Percentiles rank a stretch among this genome's conserved stretches.
Evolutionary conservation across 495 filamentous ascomycete species (phyloP).

Genomic region (Penicillium nucicola): DNA sequence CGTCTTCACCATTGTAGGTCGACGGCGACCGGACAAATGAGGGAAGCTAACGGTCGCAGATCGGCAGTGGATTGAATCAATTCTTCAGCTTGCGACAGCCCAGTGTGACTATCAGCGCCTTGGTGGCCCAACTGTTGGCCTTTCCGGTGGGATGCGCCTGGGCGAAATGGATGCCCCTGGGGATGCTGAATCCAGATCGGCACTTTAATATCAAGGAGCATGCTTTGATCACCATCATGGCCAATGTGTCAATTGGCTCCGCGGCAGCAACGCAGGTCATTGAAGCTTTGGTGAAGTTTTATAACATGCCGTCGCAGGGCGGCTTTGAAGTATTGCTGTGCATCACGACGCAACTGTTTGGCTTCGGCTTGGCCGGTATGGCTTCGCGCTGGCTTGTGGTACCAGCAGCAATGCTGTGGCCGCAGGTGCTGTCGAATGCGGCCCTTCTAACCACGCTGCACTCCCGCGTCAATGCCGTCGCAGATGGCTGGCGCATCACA

Average conservation of each 20-base stretch:
- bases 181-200: constrained; percentile 63
- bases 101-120: constrained; percentile 61
- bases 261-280: constrained; percentile 70
- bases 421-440: constrained; percentile 80
- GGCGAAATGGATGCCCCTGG: constrained; percentile 52
- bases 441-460: constrained; percentile 86
- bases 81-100: constrained; percentile 62
- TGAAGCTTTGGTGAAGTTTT: constrained; percentile 63
- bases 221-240: constrained; percentile 72
- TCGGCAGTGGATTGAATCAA: constrained; percentile 69
- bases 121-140: constrained; percentile 68
- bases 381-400: constrained; percentile 58
- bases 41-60: constrained; percentile 8
- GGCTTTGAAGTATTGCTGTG: constrained; percentile 66
- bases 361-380: constrained; percentile 69
- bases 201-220: constrained; percentile 80
- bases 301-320: constrained; percentile 63
- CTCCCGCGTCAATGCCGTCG: constrained; percentile 72
- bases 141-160: constrained; percentile 66
- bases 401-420: constrained; percentile 91
- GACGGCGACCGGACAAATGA: neutral
- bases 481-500: constrained; percentile 81
- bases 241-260: constrained; percentile 58
- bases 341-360: constrained; percentile 69
- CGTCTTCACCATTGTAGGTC: constrained; percentile 54